Evolutionary conservation across 2,329 filamentous ascomycete species (phyloP).

Genomic region (Dactylellina cionopaga): DNA sequence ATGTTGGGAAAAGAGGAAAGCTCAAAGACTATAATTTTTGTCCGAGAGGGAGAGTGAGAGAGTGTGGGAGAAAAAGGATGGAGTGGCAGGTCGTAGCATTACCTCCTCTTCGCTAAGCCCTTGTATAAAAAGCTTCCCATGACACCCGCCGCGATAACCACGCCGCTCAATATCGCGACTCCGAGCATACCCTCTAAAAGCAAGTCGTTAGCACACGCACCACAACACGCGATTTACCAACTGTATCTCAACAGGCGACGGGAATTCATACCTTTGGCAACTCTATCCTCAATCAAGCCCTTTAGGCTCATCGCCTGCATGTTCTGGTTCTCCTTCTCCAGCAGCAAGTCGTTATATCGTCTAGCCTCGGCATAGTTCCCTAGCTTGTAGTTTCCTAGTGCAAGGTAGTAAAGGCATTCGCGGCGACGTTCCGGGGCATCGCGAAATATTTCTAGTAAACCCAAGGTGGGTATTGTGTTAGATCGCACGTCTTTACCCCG

Average conservation of each 20-base stretch:
- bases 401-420: constrained; percentile 98
- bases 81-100: constrained; percentile 22
- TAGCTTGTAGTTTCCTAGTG: constrained; percentile 96
- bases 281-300: constrained; percentile 91
- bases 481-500: constrained; percentile 18
- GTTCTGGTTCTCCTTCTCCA: constrained; percentile 91
- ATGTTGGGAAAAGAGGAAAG: constrained; percentile 14
- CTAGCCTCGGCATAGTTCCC: constrained; percentile 96
- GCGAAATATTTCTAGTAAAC: constrained; percentile 87
- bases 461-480: background rate
- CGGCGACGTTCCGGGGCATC: constrained; percentile 89
- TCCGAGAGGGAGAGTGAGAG: background rate
- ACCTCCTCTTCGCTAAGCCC: constrained; percentile 71
- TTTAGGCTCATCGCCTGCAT: constrained; percentile 88
- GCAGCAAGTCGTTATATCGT: constrained; percentile 89
- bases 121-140: constrained; percentile 87
- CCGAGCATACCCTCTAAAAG: constrained; percentile 85
- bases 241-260: background rate
- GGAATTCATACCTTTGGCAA: constrained; percentile 70
- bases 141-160: constrained; percentile 91
- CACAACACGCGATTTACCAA: too few relatives aligned
- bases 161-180: constrained; percentile 91
- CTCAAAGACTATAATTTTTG: constrained; percentile 40
- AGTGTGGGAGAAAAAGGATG: constrained; percentile 6
- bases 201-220: background rate